phyloP scores from a whole-genome alignment of 2,329 filamentous ascomycete genomes.

The Colletotrichum horii region DNA sequence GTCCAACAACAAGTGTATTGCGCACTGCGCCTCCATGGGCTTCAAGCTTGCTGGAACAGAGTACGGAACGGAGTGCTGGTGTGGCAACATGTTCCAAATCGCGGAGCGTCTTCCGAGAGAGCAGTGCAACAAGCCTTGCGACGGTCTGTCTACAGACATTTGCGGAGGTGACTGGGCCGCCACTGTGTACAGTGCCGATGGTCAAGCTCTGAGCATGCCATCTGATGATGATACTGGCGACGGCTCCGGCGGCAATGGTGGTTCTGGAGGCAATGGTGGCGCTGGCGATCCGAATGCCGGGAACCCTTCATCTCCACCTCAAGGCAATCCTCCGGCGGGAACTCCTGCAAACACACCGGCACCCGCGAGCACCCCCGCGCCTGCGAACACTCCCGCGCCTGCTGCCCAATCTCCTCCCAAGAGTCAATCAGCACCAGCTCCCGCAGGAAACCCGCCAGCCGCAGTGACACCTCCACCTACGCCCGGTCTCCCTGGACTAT shows the following conservation, averaged over 20 bases:
- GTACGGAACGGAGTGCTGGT: slow-evolving; percentile 58
- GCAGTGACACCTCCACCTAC: not conserved
- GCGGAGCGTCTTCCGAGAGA: slow-evolving; percentile 13
- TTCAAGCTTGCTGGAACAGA: slow-evolving; percentile 55
- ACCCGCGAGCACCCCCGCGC: not conserved
- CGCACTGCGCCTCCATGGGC: slow-evolving; percentile 46
- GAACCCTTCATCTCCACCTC: not conserved
- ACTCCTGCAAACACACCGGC: not conserved
- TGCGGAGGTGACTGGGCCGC: slow-evolving; percentile 22
- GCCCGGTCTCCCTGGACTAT: not conserved
- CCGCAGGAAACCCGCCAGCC: not conserved
- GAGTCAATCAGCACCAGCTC: not conserved
- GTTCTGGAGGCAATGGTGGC: not conserved
- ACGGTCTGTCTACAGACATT: slow-evolving; percentile 11
- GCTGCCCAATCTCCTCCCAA: not conserved
- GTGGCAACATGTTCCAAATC: slow-evolving; percentile 33
- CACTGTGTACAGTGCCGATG: slow-evolving; percentile 21
- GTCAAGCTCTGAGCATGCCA: slow-evolving; percentile 2
- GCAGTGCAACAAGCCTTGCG: slow-evolving; percentile 13
- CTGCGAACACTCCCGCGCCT: not conserved
- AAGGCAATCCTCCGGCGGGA: not conserved
- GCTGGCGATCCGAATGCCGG: not conserved
- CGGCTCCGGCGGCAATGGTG: not conserved
- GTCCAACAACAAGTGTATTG: slow-evolving; percentile 54
- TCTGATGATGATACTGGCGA: not conserved